A percentile compares a stretch with the other conserved stretches of the same genome.
phyloP scores from a whole-genome alignment of 176 grass and related monocot species.

The Oryza glaberrima region DNA sequence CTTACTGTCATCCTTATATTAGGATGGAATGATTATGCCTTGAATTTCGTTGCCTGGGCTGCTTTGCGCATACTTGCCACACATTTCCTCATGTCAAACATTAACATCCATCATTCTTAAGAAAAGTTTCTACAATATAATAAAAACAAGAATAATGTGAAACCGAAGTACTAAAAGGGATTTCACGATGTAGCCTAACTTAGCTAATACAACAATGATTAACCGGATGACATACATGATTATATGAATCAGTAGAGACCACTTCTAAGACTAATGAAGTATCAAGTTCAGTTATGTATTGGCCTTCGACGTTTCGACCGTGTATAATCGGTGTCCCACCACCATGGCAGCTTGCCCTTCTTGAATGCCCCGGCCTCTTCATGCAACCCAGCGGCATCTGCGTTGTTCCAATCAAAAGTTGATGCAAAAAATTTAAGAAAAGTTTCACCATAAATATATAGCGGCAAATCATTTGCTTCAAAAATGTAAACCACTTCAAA shows the following conservation, averaged over 20 bases:
- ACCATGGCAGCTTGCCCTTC: constrained; percentile 50
- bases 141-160: not conserved
- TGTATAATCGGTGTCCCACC: constrained; percentile 62
- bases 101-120: too few relatives aligned
- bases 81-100: too few relatives aligned
- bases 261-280: not conserved
- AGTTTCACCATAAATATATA: not conserved
- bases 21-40: too few relatives aligned
- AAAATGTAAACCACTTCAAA: not conserved
- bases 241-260: not conserved
- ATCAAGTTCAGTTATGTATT: constrained; percentile 54
- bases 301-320: constrained; percentile 42
- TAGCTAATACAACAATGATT: not conserved
- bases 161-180: not conserved
- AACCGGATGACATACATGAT: not conserved
- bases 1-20: too few relatives aligned
- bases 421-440: not conserved
- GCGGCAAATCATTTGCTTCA: not conserved
- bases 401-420: not conserved
- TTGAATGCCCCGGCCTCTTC: not conserved
- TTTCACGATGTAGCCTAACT: not conserved
- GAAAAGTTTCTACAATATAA: not conserved
- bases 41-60: too few relatives aligned
- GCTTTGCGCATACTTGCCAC: too few relatives aligned
- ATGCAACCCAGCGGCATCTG: constrained; percentile 31